Evolutionary conservation across 2,329 filamentous ascomycete species (phyloP).

Genomic region (Acrodontium crateriforme): DNA sequence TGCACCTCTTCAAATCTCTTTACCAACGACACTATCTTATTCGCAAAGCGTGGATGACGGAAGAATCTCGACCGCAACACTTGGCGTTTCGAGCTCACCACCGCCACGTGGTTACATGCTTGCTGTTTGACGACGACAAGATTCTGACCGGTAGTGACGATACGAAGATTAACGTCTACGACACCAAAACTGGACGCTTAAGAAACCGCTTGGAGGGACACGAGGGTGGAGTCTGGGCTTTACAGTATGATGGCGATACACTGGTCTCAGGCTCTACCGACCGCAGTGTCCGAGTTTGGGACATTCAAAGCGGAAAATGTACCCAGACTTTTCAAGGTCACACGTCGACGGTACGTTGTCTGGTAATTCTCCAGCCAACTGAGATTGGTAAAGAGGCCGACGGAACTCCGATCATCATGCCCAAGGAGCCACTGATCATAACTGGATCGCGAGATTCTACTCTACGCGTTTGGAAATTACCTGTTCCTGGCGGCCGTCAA

Average conservation of each 20-base stretch:
- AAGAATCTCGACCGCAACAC: constrained; percentile 70
- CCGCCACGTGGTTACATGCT: constrained; percentile 88
- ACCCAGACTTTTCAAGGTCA: constrained; percentile 96
- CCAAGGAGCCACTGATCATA: constrained; percentile 88
- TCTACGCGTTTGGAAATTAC: constrained; percentile 85
- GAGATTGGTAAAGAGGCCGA: constrained; percentile 58
- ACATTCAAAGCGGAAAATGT: constrained; percentile 83
- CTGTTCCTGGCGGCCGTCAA: constrained; percentile 59
- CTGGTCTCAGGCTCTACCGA: constrained; percentile 94
- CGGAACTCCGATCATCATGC: constrained; percentile 72
- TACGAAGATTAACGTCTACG: constrained; percentile 94
- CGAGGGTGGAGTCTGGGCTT: constrained; percentile 92
- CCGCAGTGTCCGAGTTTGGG: constrained; percentile 97
- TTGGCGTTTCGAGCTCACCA: constrained; percentile 95
- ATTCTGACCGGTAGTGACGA: constrained; percentile 96
- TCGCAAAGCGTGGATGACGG: constrained; percentile 77
- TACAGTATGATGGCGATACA: constrained; percentile 91
- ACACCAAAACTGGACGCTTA: constrained; percentile 83
- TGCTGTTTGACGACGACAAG: constrained; percentile 96
- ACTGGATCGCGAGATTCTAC: constrained; percentile 93
- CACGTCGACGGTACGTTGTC: constrained; percentile 88
- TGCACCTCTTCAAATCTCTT: constrained; percentile 92
- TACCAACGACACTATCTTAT: constrained; percentile 90
- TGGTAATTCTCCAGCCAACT: constrained; percentile 84
- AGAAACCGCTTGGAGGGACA: constrained; percentile 78